Evolutionary conservation across 352 stramenopile species (phyloP), one percentile per base, ranked within the genome.

Genomic region (Pythium scleroteichum): DNA sequence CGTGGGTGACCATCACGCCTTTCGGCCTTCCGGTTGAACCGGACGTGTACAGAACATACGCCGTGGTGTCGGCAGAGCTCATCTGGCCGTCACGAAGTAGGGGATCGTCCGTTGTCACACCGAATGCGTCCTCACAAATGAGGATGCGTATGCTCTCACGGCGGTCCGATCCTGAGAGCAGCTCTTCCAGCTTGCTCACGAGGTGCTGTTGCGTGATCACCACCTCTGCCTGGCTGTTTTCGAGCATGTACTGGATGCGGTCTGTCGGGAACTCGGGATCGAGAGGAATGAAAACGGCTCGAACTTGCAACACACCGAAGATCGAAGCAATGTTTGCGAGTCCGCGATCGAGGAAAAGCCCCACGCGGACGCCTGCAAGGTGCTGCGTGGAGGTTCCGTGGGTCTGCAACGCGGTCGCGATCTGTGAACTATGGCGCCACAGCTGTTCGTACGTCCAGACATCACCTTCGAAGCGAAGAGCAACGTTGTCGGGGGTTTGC

Each of bases 21-120:
- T 93, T 93, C 6, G 84, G 84, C 14, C 76, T 64, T 9, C 79
- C 82, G 32, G 79, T 92, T 0, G 75, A 86, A 20, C 82, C 82
- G 16, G 76, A 88, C 3, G 82, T 92, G 61, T 90, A 92, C n/a
- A 92, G 70, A 19, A 92, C 77, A 44, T 92, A 88, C 17, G 74
- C 69, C 2, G 67, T 45, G 10, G 61, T 71, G 8, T 60, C 52
- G 20, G 51, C 35, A 12, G 60, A 45, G 27, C 51, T 45, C 23
- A 52, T 24, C 16, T 59, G 20, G 7, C 39, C 45, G n/a, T 27
- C 4, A 27, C 3, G 14, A 42, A 20, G 20, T 27, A 22, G 29
- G 10, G 23, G 23, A 22, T 13, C n/a, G n/a, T n/a, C n/a, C n/a
- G n/a, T n/a, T 13, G 53, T 23, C 3, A 24, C 4, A 2, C 56